phyloP scores from a whole-genome alignment of 2,329 filamentous ascomycete species.

The Colletotrichum spinosum region DNA sequence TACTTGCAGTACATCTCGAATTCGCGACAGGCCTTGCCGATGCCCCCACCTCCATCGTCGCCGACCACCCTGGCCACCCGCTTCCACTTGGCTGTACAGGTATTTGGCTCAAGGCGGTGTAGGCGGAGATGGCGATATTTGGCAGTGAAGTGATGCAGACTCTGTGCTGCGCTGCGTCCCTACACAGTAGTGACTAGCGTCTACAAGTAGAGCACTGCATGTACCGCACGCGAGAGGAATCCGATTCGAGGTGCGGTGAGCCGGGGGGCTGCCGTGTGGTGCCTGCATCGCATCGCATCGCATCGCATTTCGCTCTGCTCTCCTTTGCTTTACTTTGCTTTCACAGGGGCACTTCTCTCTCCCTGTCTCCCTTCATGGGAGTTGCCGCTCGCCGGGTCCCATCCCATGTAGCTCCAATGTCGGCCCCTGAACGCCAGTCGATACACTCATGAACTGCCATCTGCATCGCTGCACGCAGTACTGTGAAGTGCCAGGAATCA shows the following conservation, averaged over 20 bases:
- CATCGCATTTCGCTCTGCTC: no score
- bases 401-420: slow-evolving; percentile 31
- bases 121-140: slow-evolving; percentile 5
- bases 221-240: slow-evolving; percentile 4
- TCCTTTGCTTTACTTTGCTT: no score
- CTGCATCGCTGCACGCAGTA: no score
- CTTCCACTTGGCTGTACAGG: slow-evolving; percentile 9
- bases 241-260: slow-evolving; percentile 4
- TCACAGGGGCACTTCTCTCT: no score
- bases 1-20: neutral
- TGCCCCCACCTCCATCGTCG: slow-evolving; percentile 10
- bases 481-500: slow-evolving; percentile 14
- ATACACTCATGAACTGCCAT: slow-evolving; percentile 7
- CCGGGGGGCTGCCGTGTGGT: neutral
- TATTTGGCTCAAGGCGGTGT: slow-evolving; percentile 35
- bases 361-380: slow-evolving; percentile 9
- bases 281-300: no score
- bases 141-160: no score
- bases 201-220: neutral
- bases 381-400: slow-evolving; percentile 27
- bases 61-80: slow-evolving; percentile 9
- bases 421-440: slow-evolving; percentile 12
- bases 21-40: slow-evolving; percentile 21
- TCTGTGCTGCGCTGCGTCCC: no score
- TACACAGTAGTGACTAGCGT: neutral